phyloP scores from a whole-genome alignment of 495 filamentous ascomycete genomes.

The Thermochaetoides thermophila region DNA sequence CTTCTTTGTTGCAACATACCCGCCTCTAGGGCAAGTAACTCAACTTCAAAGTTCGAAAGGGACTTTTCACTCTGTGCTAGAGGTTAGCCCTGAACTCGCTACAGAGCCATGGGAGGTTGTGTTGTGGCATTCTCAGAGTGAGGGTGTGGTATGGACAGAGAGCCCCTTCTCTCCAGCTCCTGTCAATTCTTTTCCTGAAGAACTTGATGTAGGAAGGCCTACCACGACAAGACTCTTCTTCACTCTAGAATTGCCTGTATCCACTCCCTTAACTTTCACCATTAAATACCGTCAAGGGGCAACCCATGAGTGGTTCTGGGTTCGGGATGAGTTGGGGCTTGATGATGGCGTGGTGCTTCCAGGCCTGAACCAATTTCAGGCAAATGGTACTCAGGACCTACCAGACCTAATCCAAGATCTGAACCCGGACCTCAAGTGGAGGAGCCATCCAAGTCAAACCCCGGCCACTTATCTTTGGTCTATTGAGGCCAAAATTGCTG shows the following conservation, averaged over 20 bases:
- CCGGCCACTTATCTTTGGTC: constrained; percentile 60
- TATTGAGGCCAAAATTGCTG: constrained; percentile 39
- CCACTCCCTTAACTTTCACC: constrained; percentile 48
- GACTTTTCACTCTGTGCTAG: constrained; percentile 55
- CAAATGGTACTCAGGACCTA: constrained; percentile 28
- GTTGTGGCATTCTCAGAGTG: constrained; percentile 54
- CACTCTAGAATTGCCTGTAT: constrained; percentile 26
- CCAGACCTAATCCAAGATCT: constrained; percentile 44
- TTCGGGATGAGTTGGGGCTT: constrained; percentile 43
- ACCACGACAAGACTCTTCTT: constrained; percentile 29
- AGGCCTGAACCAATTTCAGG: constrained; percentile 12
- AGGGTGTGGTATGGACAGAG: constrained; percentile 31
- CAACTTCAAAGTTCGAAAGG: constrained; percentile 37
- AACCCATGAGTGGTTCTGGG: constrained; percentile 58
- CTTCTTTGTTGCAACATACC: constrained; percentile 33
- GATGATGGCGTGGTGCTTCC: constrained; percentile 51
- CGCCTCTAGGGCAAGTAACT: constrained; percentile 57
- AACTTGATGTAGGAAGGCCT: constrained; percentile 20
- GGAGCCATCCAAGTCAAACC: constrained; percentile 45
- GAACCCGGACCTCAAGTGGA: constrained; percentile 42
- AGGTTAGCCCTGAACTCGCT: constrained; percentile 40
- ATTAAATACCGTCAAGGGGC: constrained; percentile 50
- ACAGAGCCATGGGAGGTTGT: constrained; percentile 54
- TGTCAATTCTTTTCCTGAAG: constrained; percentile 20
- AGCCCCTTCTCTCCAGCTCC: constrained; percentile 24